Evolutionary conservation across 768 basidiomycete genomes (phyloP).

Genomic region (Russula foetens): DNA sequence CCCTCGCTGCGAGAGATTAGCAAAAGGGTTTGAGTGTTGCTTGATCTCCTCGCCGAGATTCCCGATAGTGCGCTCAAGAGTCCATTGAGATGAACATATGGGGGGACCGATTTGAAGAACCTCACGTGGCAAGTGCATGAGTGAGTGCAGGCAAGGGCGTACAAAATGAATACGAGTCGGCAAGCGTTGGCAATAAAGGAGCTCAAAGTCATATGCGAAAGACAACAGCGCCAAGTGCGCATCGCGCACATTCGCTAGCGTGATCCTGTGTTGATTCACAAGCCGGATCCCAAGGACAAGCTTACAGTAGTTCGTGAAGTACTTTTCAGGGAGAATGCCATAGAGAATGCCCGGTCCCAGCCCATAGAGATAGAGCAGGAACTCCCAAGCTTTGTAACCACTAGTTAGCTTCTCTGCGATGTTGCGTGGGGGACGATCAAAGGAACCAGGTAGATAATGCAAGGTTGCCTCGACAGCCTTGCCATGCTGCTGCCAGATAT

Average conservation of each 20-base stretch:
- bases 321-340: conserved; percentile 20
- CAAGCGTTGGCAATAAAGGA: too few relatives aligned
- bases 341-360: conserved; percentile 24
- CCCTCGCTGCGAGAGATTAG: too few relatives aligned
- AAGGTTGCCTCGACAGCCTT: not conserved
- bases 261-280: conserved; percentile 19
- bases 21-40: not conserved
- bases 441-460: not conserved
- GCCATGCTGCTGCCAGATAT: not conserved
- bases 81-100: too few relatives aligned
- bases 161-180: too few relatives aligned
- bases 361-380: conserved; percentile 21
- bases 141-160: too few relatives aligned
- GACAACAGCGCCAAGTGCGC: not conserved
- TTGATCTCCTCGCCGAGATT: not conserved
- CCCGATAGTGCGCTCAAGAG: too few relatives aligned
- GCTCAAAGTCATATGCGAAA: not conserved
- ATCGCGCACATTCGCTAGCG: not conserved
- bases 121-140: too few relatives aligned
- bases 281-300: conserved; percentile 23
- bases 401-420: conserved; percentile 33
- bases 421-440: conserved; percentile 27
- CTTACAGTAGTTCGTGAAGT: conserved; percentile 26
- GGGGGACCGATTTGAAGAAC: too few relatives aligned
- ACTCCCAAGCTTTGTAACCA: conserved; percentile 29